phyloP scores from a whole-genome alignment of 106 monocot genomes.

The Acorus calamus region DNA sequence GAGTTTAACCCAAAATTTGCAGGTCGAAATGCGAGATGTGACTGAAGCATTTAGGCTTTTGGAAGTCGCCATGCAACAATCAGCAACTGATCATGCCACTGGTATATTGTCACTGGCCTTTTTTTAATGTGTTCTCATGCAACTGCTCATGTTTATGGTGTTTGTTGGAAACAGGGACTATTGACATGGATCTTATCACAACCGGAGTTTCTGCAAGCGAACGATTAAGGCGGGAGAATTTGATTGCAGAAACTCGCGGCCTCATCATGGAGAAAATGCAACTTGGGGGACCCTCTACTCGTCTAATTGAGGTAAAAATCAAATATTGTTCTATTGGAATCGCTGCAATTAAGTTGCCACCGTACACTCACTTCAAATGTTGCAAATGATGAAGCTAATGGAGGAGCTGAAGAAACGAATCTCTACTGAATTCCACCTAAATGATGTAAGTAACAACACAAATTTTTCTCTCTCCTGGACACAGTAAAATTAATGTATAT shows the following conservation, averaged over 20 bases:
- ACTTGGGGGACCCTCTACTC: conserved; percentile 64
- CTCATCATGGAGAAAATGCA: conserved; percentile 81
- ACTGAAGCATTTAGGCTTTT: conserved; percentile 83
- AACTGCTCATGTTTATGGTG: neutral
- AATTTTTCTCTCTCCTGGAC: too few relatives aligned
- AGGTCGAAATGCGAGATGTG: conserved; percentile 87
- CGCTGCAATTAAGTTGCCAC: neutral
- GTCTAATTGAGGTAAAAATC: conserved; percentile 43
- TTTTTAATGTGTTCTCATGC: neutral
- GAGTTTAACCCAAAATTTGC: neutral
- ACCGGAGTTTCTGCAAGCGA: conserved; percentile 97
- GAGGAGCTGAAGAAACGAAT: conserved; percentile 84
- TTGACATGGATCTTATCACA: conserved; percentile 99
- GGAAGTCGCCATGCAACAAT: conserved; percentile 97
- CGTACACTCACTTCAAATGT: conserved; percentile 1
- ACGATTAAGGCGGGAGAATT: conserved; percentile 69
- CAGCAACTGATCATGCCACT: conserved; percentile 90
- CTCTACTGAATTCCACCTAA: conserved; percentile 60
- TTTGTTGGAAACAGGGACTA: conserved; percentile 57
- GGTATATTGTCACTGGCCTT: conserved; percentile 22
- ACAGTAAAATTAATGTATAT: too few relatives aligned
- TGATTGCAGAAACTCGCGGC: conserved; percentile 57
- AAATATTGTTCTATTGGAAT: neutral
- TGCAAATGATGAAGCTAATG: conserved; percentile 43
- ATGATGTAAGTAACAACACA: conserved; percentile 55